Conservation (phyloP, 148 eudicot genomes). For the Chenopodium quinoa region DNA sequence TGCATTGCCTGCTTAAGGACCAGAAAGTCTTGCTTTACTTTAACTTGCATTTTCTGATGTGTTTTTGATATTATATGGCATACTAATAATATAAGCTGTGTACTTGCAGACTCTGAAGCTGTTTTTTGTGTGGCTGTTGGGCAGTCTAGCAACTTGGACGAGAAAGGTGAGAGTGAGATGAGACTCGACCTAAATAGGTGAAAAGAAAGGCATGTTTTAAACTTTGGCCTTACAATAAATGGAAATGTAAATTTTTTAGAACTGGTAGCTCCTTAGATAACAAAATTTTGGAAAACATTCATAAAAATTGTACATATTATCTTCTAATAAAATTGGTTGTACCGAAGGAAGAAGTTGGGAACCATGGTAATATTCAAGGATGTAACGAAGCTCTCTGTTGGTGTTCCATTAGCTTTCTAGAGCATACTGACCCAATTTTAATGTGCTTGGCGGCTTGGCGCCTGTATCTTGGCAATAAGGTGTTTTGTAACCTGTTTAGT, state of each 20-base stretch:
- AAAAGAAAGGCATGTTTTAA: neutral
- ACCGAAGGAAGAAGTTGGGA: neutral
- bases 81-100: neutral
- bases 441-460: too few species aligned
- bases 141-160: neutral
- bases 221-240: neutral
- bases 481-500: neutral
- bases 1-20: neutral
- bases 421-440: neutral
- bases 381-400: neutral
- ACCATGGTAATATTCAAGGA: neutral
- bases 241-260: neutral
- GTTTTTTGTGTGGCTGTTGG: neutral
- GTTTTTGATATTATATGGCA: neutral
- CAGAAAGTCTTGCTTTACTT: neutral
- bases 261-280: neutral
- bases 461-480: neutral
- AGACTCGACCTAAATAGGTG: neutral
- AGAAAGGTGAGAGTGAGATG: neutral
- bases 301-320: neutral
- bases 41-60: neutral
- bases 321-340: neutral
- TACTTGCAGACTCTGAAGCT: conserved; percentile 9
- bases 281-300: neutral
- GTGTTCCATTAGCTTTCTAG: conserved; percentile 5